Percentiles rank a stretch among this genome's conserved stretches.
These are phyloP conservation scores for Lolium perenne DNA, from an alignment of 176 grass and related monocot species.

Conservation along the genomic window DNA sequence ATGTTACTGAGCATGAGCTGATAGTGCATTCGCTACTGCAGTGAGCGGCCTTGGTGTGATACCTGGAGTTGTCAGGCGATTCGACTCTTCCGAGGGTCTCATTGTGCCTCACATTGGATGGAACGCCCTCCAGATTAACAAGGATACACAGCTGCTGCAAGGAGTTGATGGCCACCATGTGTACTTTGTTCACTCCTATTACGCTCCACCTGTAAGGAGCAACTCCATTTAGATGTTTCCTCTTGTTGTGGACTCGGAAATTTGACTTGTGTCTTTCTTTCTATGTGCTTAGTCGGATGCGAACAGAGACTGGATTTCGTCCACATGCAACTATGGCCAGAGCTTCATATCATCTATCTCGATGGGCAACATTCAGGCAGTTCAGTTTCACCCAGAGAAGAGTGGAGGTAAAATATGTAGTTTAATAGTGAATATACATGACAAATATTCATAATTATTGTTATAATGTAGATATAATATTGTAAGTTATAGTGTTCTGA, in stretches of 20 bases:
- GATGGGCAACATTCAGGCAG: constrained; percentile 85
- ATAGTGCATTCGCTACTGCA: constrained; percentile 45
- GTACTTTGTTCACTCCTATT: constrained; percentile 99
- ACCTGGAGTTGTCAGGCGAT: constrained; percentile 83
- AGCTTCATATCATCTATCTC: constrained; percentile 94
- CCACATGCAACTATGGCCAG: constrained; percentile 79
- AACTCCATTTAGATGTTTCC: constrained; percentile 10
- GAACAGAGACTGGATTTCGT: constrained; percentile 91
- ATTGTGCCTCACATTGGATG: constrained; percentile 98
- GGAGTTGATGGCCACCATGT: constrained; percentile 81
- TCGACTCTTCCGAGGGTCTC: constrained; percentile 83
- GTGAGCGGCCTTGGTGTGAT: constrained; percentile 93
- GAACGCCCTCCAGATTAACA: constrained; percentile 83
- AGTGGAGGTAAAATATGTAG: constrained; percentile 78
- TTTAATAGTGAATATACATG: constrained; percentile 19
- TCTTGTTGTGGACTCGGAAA: constrained; percentile 31
- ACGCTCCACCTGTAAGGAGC: constrained; percentile 65
- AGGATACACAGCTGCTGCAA: constrained; percentile 81
- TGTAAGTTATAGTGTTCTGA: constrained; percentile 10
- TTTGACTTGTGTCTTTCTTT: constrained; percentile 47
- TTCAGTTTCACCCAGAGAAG: constrained; percentile 99
- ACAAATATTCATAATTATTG: neutral
- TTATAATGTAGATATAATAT: neutral
- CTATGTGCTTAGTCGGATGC: constrained; percentile 75
- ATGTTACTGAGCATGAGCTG: constrained; percentile 7